These are phyloP conservation scores for Colletotrichum costaricense DNA, from an alignment of 2,329 filamentous ascomycete genomes.

Conservation along the genomic window DNA sequence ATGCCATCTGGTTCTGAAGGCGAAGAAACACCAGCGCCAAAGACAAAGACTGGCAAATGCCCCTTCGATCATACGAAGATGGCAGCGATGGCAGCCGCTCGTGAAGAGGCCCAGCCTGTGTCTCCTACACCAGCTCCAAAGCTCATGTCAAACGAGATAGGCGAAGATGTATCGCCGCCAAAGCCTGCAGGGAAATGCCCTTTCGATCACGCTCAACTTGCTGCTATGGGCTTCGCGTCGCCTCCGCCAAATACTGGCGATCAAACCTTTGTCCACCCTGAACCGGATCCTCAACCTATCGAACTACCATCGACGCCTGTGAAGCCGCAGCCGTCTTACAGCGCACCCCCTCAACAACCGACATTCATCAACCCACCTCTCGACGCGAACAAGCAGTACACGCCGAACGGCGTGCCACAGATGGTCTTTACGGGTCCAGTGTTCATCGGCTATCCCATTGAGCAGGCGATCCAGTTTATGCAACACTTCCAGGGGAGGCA, in stretches of 20 bases:
- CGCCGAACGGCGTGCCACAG: conserved; percentile 59
- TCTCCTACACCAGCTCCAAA: conserved; percentile 70
- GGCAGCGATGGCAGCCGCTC: conserved; percentile 43
- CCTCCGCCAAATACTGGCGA: conserved; percentile 29
- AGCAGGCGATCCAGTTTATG: conserved; percentile 83
- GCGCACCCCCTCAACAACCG: conserved; percentile 51
- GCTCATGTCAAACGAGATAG: conserved; percentile 55
- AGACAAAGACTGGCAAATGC: conserved; percentile 58
- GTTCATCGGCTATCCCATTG: conserved; percentile 90
- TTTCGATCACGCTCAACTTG: conserved; percentile 63
- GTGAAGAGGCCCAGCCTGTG: conserved; percentile 46
- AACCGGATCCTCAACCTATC: conserved; percentile 10
- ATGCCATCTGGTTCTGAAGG: conserved; percentile 53
- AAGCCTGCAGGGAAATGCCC: conserved; percentile 64
- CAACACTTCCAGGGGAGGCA: conserved; percentile 62
- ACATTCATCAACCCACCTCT: conserved; percentile 62
- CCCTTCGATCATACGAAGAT: conserved; percentile 67
- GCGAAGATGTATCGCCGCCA: conserved; percentile 36
- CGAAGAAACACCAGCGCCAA: conserved; percentile 39
- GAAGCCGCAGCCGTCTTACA: conserved; percentile 37
- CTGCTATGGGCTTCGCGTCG: conserved; percentile 44
- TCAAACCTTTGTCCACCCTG: conserved; percentile 23
- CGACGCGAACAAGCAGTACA: conserved; percentile 45
- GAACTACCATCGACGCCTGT: conserved; percentile 38
- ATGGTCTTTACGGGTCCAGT: conserved; percentile 94